These are phyloP conservation scores for Zymoseptoria crescenta DNA, from an alignment of 2,329 filamentous ascomycete genomes.

Conservation along the genomic window DNA sequence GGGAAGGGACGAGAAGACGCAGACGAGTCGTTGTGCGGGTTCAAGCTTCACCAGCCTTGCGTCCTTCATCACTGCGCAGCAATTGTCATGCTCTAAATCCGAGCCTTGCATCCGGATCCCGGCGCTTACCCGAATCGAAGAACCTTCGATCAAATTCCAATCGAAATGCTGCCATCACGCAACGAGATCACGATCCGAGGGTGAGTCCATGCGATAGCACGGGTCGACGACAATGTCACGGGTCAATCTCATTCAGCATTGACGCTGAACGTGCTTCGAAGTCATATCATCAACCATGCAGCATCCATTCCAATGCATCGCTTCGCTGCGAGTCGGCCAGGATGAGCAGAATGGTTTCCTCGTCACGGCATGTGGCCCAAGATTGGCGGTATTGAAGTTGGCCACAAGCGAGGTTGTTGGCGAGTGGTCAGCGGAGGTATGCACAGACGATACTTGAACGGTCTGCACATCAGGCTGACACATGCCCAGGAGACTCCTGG, in stretches of 20 bases:
- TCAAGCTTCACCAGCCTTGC: no score
- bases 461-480: not conserved
- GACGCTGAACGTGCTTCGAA: no score
- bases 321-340: constrained; percentile 13
- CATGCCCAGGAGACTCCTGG: not conserved
- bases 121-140: not conserved
- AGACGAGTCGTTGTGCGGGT: no score
- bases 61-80: not conserved
- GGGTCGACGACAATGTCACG: not conserved
- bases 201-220: not conserved
- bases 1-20: not conserved
- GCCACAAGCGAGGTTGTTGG: constrained; percentile 52
- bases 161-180: not conserved
- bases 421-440: constrained; percentile 46
- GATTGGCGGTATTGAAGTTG: constrained; percentile 60
- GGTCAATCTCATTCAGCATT: not conserved
- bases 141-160: not conserved
- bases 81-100: not conserved
- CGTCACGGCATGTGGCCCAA: constrained; percentile 65
- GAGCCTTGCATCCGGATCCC: not conserved
- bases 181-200: not conserved
- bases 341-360: constrained; percentile 42
- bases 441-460: no score
- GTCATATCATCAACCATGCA: constrained; percentile 18
- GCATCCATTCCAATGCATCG: constrained; percentile 38